Evolutionary conservation across 257 asterid genomes (phyloP).

Genomic region (Voacanga thouarsii): DNA sequence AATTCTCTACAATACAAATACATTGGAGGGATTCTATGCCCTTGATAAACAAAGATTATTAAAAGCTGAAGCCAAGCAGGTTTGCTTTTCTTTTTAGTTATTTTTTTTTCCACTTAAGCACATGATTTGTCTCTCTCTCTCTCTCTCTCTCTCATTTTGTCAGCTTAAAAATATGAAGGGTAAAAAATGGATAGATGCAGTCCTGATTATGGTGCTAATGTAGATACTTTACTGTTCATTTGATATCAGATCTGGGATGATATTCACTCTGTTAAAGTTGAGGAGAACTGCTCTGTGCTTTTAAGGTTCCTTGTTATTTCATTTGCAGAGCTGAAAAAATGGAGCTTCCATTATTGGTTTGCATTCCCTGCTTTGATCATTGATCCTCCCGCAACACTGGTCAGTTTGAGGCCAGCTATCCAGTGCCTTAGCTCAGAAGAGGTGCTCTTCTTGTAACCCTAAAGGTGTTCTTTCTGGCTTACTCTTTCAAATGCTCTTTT

Average conservation of each 20-base stretch:
- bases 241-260: conserved; percentile 81
- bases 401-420: conserved; percentile 67
- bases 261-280: conserved; percentile 72
- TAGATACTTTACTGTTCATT: conserved; percentile 18
- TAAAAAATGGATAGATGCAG: not conserved
- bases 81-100: conserved; percentile 1
- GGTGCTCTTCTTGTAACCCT: conserved; percentile 40
- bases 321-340: conserved; percentile 93
- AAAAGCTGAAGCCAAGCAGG: conserved; percentile 72
- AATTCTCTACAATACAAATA: conserved; percentile 75
- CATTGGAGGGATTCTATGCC: conserved; percentile 71
- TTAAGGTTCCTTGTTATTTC: conserved; percentile 82
- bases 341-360: conserved; percentile 93
- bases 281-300: conserved; percentile 67
- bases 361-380: conserved; percentile 88
- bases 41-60: conserved; percentile 71
- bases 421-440: conserved; percentile 66
- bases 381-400: conserved; percentile 80
- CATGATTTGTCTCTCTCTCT: not conserved
- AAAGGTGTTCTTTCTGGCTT: conserved; percentile 10
- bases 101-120: not conserved
- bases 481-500: conserved; percentile 11
- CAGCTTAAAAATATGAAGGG: not conserved
- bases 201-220: conserved; percentile 10
- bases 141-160: not conserved